Conservation (phyloP, 225 moss, liverwort and hornwort species). For the Thuidium tamariscinum region DNA sequence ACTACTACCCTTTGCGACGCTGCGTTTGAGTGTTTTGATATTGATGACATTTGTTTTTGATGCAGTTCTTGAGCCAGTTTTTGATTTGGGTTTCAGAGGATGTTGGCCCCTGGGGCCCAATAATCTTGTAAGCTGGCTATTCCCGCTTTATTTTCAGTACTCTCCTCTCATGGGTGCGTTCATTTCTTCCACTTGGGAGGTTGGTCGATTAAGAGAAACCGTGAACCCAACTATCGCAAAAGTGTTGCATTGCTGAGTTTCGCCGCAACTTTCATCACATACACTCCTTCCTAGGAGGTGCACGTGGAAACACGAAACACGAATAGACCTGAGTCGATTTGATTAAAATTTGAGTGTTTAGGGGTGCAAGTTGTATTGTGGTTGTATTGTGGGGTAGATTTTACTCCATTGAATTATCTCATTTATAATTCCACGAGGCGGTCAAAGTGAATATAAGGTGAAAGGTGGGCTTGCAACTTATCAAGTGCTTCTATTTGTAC, state of each 20-base stretch:
- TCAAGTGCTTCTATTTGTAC: background rate
- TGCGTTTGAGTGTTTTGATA: background rate
- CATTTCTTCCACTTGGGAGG: background rate
- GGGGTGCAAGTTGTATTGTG: background rate
- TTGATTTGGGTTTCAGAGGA: slow-evolving; percentile 69
- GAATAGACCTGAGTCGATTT: background rate
- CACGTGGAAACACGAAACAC: background rate
- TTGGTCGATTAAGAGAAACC: background rate
- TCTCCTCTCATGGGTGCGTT: background rate
- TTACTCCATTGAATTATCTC: background rate
- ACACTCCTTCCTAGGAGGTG: background rate
- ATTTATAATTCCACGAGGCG: background rate
- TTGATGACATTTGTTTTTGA: background rate
- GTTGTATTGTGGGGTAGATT: background rate
- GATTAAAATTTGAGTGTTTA: background rate
- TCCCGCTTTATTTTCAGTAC: background rate
- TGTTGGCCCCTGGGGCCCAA: slow-evolving; percentile 74
- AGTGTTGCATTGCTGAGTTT: background rate
- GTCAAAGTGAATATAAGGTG: background rate
- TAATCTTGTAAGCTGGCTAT: slow-evolving; percentile 49
- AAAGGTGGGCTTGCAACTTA: background rate
- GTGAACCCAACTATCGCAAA: background rate
- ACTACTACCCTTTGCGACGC: background rate
- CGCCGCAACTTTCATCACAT: background rate
- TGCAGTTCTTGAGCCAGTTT: slow-evolving; percentile 64